Base-by-base conservation (phyloP, 2,329 filamentous ascomycete genomes). In the Dactylellina drechsleri region DNA sequence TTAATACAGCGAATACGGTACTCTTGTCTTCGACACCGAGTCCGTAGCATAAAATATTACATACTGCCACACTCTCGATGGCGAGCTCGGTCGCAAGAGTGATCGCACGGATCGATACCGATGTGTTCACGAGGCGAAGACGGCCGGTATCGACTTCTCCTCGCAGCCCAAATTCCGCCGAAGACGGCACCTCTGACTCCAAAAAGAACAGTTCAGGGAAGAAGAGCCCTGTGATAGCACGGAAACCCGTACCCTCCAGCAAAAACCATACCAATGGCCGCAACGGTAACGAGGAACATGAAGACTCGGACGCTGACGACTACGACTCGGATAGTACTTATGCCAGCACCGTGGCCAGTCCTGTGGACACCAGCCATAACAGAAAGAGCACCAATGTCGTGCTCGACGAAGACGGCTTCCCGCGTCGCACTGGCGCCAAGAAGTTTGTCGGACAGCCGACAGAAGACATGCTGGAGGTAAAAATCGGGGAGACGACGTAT, bases 371-470 rank as follows among this genome's bases (percentile, higher is more conserved):
- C 15, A 43, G 18, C 20, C 28, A 15, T 16, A 40, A 13, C 26
- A 36, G 16, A 26, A n/a, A 58, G n/a, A 20, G 40, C 10, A 50
- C 49, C 26, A 50, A 31, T 7, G 0, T 20, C 15, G 13, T 47
- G 16, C 20, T 57, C 18, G 49, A 62, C 26, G 52, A 45, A 2
- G 70, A 67, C n/a, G 41, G 20, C 2, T 18, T 65, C 12, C 71
- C 71, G 53, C 57, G 52, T 16, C 52, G 71, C 16, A 68, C 26
- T 20, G 71, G 71, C 15, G 56, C 57, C 23, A 75, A 65, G 64
- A 75, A 75, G 28, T 75, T 59, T 60, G 71, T 75, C 31, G 71
- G 71, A 5, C 71, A 68, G 53, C 71, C 71, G 58, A 75, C 71
- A 15, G 71, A 75, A 43, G 71, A 75, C 26, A 75, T 75, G 71